Base-by-base conservation (phyloP, 257 asterid species). In the Solanum sitiens region DNA sequence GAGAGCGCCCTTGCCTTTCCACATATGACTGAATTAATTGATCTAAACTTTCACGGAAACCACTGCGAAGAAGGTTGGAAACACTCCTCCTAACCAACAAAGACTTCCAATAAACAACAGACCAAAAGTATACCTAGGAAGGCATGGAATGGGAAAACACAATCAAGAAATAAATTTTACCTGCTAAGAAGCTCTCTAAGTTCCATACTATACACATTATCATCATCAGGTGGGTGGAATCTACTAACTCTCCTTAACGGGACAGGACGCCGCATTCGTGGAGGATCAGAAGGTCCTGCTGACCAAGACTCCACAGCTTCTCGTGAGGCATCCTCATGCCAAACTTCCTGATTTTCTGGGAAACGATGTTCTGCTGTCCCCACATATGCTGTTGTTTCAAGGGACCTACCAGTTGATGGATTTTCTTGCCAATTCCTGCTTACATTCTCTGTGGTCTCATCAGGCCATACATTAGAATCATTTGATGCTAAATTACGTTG, bases 151-250 rank as follows among this genome's bases (percentile, higher is more conserved):
- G 14, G 39, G 71, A 86, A 33, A 44, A 35, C 87, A 74, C 35
- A 50, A 35, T 35, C 56, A 53, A 86, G 32, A 73, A 25, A 21
- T 21, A 35, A 73, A 10, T 47, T 15, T 71, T 83, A 98, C 99
- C 99, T 94, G 98, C 98, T 94, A 82, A 95, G 90, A 72, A 97
- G 95, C 92, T 97, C 99, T 92, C 99, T 94, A 89, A 97, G 99
- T 91, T 97, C 99, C 96, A 97, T 94, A 90, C 98, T 95, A 92
- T 97, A 95, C 85, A 97, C 98, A 89, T 93, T 95, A 87, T 97
- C 98, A 71, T 95, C 99, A 83, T 95, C 98, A 18, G 98, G 98
- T 30, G 98, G 98, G 88, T 94, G 97, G 90, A 95, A 97, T 92
- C 99, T 91, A 89, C 93, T 86, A 68, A 72, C 82, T 89, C 99